A percentile compares a stretch with the other conserved stretches of the same genome.
Evolutionary conservation across 169 alveolate genomes (phyloP).

Genomic region (Plasmodium yoelii): DNA sequence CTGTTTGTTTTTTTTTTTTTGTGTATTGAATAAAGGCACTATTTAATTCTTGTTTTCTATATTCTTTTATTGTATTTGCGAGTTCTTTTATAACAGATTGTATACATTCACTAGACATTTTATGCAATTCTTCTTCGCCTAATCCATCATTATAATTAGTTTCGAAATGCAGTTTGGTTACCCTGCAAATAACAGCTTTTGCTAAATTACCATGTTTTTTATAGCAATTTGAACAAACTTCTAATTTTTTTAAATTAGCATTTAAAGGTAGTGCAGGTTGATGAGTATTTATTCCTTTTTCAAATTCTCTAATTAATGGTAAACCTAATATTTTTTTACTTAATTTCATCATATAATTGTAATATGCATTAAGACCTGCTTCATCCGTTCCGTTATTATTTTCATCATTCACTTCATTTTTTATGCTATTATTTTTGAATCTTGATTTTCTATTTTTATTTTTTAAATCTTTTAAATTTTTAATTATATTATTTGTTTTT

Average conservation of each 20-base stretch:
- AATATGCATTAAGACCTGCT: slow-evolving; percentile 14
- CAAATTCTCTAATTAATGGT: slow-evolving; percentile 69
- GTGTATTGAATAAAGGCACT: slow-evolving; percentile 25
- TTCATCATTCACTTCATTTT: background rate
- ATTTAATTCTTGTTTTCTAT: slow-evolving; percentile 52
- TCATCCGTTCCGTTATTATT: background rate
- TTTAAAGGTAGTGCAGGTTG: slow-evolving; percentile 70
- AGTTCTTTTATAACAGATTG: slow-evolving; percentile 68
- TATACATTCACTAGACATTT: slow-evolving; percentile 58
- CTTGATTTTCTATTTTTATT: background rate
- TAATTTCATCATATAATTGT: slow-evolving; percentile 63
- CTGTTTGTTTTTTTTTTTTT: background rate
- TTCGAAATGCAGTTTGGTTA: slow-evolving; percentile 72
- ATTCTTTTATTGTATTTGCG: slow-evolving; percentile 64
- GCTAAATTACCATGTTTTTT: slow-evolving; percentile 64
- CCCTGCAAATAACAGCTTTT: slow-evolving; percentile 69
- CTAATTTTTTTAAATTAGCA: slow-evolving; percentile 54
- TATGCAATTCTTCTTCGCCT: slow-evolving; percentile 53
- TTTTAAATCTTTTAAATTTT: slow-evolving; percentile 40
- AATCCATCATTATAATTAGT: slow-evolving; percentile 61
- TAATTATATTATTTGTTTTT: slow-evolving; percentile 30
- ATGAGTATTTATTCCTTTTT: slow-evolving; percentile 63
- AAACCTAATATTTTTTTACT: slow-evolving; percentile 59
- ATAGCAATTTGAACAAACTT: slow-evolving; percentile 66
- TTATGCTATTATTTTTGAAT: background rate